phyloP scores from a whole-genome alignment of 306 rosid genomes.

The Canavalia ensiformis region DNA sequence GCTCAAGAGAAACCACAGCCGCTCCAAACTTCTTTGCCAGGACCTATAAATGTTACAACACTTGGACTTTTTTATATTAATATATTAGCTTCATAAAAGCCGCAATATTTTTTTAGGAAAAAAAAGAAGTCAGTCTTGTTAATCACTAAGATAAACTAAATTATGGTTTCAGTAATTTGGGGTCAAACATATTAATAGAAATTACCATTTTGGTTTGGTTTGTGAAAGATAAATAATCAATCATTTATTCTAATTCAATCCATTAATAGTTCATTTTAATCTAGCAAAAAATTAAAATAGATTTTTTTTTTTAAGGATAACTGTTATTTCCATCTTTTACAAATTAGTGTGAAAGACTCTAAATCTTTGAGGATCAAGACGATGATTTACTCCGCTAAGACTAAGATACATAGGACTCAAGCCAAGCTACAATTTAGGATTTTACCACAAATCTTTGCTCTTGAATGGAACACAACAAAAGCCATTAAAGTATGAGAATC shows the following conservation, averaged over 20 bases:
- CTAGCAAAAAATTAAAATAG: too few species aligned
- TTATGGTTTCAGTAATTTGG: too few species aligned
- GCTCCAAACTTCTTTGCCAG: slow-evolving; percentile 96
- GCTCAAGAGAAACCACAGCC: slow-evolving; percentile 93
- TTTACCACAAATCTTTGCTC: background rate
- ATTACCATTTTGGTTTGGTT: too few species aligned
- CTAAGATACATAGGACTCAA: background rate
- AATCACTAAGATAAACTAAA: background rate
- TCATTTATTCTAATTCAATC: too few species aligned
- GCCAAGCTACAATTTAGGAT: background rate
- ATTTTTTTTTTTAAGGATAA: too few species aligned
- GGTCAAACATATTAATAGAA: too few species aligned
- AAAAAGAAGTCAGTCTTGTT: background rate
- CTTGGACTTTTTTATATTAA: slow-evolving; percentile 6
- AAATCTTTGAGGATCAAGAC: too few species aligned
- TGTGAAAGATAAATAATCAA: too few species aligned
- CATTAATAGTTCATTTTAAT: too few species aligned
- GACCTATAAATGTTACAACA: slow-evolving; percentile 59
- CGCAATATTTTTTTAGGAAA: background rate
- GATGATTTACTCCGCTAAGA: too few species aligned
- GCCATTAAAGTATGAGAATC: background rate
- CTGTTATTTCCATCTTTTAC: too few species aligned
- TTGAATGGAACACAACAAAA: slow-evolving; percentile 15
- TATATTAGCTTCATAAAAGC: slow-evolving; percentile 28
- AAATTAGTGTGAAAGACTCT: too few species aligned